A percentile compares a stretch with the other conserved stretches of the same genome.
Conservation (phyloP, 805 yeast genomes). For the Starmerella sirachaensis region DNA sequence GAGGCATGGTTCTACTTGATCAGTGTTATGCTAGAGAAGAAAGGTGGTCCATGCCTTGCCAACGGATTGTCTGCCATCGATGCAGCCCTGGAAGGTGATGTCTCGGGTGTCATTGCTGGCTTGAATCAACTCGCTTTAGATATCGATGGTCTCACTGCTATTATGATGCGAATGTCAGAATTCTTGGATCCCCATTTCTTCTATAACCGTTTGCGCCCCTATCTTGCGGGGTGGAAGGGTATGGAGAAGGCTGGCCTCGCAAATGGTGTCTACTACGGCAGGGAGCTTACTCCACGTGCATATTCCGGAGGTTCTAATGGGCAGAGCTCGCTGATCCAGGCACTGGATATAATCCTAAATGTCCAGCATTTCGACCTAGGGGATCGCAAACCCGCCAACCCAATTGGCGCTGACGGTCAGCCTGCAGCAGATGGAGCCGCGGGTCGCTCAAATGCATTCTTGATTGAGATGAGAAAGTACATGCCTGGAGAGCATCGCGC, state of each 20-base stretch:
- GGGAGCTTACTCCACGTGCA: conserved; percentile 41
- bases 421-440: neutral
- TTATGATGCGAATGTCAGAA: conserved; percentile 74
- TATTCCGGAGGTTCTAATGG: conserved; percentile 92
- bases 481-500: conserved; percentile 83
- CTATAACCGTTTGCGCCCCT: conserved; percentile 77
- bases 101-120: conserved; percentile 32
- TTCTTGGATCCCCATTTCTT: conserved; percentile 92
- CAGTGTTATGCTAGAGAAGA: conserved; percentile 72
- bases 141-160: conserved; percentile 60
- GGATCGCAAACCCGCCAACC: conserved; percentile 29
- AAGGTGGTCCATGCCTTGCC: conserved; percentile 60
- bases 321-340: conserved; percentile 80
- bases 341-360: conserved; percentile 62
- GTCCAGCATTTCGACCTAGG: conserved; percentile 77
- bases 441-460: conserved; percentile 36
- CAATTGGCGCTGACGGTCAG: conserved; percentile 13
- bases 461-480: conserved; percentile 72
- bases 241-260: conserved; percentile 79
- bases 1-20: conserved; percentile 91
- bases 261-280: conserved; percentile 68
- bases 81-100: conserved; percentile 39
- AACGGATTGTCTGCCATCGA: conserved; percentile 57
- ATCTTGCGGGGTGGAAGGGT: conserved; percentile 85
- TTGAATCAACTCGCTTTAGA: conserved; percentile 60